Evolutionary conservation across 2,329 filamentous ascomycete genomes (phyloP).

Genomic region (Whalleya microplaca): DNA sequence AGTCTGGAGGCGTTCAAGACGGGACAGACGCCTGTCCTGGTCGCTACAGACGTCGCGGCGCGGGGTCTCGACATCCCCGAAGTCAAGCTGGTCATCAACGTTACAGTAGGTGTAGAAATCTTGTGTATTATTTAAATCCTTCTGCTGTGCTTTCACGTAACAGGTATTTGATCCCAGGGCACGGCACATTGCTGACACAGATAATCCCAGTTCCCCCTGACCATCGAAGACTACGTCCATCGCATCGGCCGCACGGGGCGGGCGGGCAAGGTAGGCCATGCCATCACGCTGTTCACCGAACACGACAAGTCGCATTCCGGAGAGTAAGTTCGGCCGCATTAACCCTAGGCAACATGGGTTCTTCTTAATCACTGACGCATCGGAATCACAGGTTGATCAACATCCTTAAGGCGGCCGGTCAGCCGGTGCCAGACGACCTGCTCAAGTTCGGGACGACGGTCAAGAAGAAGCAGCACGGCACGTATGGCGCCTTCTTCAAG

Average conservation of each 20-base stretch:
- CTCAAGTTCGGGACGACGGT: constrained; percentile 97
- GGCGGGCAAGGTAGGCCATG: constrained; percentile 84
- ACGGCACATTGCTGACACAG: constrained; percentile 24
- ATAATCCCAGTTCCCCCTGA: constrained; percentile 76
- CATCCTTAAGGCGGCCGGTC: constrained; percentile 89
- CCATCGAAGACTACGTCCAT: constrained; percentile 97
- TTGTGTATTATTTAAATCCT: no score
- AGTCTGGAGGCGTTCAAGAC: constrained; percentile 91
- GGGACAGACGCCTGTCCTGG: constrained; percentile 79
- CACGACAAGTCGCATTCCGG: constrained; percentile 92
- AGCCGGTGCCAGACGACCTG: constrained; percentile 85
- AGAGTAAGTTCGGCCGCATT: constrained; percentile 68
- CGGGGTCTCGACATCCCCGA: constrained; percentile 93
- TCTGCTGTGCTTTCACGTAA: no score
- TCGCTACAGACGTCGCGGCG: constrained; percentile 95
- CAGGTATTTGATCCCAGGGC: no score
- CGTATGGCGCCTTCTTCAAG: constrained; percentile 95
- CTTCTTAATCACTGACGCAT: constrained; percentile 20
- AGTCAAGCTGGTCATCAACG: constrained; percentile 92
- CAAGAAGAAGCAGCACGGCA: constrained; percentile 97
- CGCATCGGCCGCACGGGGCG: constrained; percentile 94
- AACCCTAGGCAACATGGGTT: no score
- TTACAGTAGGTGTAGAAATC: constrained; percentile 61
- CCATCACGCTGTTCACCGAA: constrained; percentile 93
- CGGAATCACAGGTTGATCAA: constrained; percentile 76